A percentile compares a stretch with the other conserved stretches of the same genome.
These are phyloP conservation scores for Fusarium nanum DNA, from an alignment of 2,329 filamentous ascomycete species.

Conservation along the genomic window DNA sequence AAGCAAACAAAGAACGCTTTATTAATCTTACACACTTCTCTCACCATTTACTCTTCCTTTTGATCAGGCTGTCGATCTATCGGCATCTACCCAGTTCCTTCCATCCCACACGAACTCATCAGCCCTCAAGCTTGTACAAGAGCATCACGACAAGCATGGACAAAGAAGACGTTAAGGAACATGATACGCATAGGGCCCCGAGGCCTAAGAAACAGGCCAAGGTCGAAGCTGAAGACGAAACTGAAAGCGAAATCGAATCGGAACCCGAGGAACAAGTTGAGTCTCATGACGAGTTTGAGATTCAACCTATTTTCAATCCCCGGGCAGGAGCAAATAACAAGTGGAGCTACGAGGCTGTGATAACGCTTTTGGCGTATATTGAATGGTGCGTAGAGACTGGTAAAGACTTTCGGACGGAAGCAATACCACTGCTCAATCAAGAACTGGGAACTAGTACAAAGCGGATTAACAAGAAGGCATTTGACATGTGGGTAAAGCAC, in stretches of 20 bases:
- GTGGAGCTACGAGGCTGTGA: background rate
- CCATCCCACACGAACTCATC: background rate
- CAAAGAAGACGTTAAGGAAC: background rate
- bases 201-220: background rate
- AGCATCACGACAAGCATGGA: background rate
- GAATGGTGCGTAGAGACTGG: background rate
- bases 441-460: background rate
- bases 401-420: background rate
- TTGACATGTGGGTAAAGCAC: background rate
- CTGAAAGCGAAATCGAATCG: background rate
- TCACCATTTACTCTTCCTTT: background rate
- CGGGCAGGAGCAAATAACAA: no score
- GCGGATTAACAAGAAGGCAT: background rate
- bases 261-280: background rate
- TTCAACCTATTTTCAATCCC: background rate
- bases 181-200: fast-evolving
- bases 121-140: no score
- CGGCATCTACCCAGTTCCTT: background rate
- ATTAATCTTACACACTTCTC: background rate
- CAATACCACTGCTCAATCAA: background rate
- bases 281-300: background rate
- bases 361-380: background rate
- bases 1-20: no score
- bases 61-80: background rate
- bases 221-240: background rate